These are phyloP conservation scores for Shiraia sp. DNA, from an alignment of 2,329 filamentous ascomycete genomes.

Conservation along the genomic window DNA sequence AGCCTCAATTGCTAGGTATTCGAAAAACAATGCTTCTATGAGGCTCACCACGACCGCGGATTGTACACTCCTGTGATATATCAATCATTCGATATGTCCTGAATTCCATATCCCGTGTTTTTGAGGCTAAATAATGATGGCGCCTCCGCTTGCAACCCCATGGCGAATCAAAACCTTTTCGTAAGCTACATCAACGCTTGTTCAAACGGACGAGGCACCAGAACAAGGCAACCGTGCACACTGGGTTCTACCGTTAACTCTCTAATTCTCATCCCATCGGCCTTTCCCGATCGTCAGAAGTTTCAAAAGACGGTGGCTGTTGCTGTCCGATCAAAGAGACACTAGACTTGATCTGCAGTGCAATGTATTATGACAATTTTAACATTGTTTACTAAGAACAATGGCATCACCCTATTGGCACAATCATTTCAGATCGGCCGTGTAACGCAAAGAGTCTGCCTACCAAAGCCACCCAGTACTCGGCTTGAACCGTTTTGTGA, in stretches of 20 bases:
- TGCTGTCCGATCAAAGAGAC: constrained; percentile 8
- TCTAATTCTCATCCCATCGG: constrained; percentile 6
- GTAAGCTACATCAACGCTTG: constrained; percentile 9
- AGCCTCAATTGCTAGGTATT: no score
- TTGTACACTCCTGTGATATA: no score
- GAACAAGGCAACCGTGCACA: constrained; percentile 35
- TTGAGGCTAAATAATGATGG: constrained; percentile 20
- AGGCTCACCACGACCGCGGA: no score
- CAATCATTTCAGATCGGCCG: constrained; percentile 5
- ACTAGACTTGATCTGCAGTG: constrained; percentile 11
- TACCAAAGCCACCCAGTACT: no score
- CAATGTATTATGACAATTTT: constrained; percentile 6
- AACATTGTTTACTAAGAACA: constrained; percentile 11
- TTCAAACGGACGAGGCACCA: constrained; percentile 26
- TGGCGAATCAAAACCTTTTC: constrained; percentile 23
- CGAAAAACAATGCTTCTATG: no score
- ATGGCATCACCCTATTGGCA: constrained; percentile 22
- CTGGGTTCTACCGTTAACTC: constrained; percentile 6
- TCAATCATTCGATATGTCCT: no score
- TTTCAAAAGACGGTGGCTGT: constrained; percentile 28
- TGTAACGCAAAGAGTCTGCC: no score
- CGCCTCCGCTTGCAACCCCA: constrained; percentile 9
- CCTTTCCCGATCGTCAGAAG: constrained; percentile 16
- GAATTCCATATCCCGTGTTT: constrained; percentile 3
- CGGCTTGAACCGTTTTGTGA: constrained; percentile 8